phyloP scores from a whole-genome alignment of 2,329 filamentous ascomycete species.

The Xylariaceae sp. region DNA sequence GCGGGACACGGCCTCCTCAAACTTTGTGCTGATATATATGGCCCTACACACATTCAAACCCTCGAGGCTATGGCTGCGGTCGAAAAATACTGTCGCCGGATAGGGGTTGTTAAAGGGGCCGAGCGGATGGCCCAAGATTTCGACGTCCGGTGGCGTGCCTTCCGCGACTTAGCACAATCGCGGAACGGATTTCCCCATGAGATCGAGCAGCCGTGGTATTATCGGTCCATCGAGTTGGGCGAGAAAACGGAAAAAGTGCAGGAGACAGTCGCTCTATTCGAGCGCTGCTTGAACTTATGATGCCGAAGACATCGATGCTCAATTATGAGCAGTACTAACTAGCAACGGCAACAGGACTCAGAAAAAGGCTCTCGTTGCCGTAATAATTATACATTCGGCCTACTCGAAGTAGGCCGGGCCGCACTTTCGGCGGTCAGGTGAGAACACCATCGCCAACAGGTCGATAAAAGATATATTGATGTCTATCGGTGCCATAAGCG shows the following conservation, averaged over 20 bases:
- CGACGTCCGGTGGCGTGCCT: slow-evolving; percentile 24
- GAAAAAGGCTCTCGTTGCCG: too few species aligned
- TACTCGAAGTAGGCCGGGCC: too few species aligned
- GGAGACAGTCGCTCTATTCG: slow-evolving; percentile 30
- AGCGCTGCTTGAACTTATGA: slow-evolving; percentile 24
- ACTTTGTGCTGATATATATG: slow-evolving; percentile 28
- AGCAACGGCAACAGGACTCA: too few species aligned
- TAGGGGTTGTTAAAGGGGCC: slow-evolving; percentile 18
- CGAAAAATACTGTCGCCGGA: slow-evolving; percentile 24
- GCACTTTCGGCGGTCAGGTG: too few species aligned
- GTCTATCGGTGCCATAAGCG: too few species aligned
- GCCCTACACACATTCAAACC: slow-evolving; percentile 32
- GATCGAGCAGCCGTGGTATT: slow-evolving; percentile 34
- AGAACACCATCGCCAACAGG: too few species aligned
- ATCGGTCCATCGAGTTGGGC: slow-evolving; percentile 30
- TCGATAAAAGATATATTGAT: too few species aligned
- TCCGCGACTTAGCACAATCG: slow-evolving; percentile 14
- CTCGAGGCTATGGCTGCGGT: slow-evolving; percentile 34
- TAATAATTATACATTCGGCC: too few species aligned
- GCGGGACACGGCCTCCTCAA: slow-evolving; percentile 26
- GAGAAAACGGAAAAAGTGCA: slow-evolving; percentile 30
- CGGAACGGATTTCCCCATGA: slow-evolving; percentile 28
- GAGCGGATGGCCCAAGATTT: slow-evolving; percentile 25
- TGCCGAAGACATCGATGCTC: neutral
- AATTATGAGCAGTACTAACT: neutral